These are phyloP conservation scores for Quercus dentata DNA, from an alignment of 306 rosid genomes.

Conservation along the genomic window DNA sequence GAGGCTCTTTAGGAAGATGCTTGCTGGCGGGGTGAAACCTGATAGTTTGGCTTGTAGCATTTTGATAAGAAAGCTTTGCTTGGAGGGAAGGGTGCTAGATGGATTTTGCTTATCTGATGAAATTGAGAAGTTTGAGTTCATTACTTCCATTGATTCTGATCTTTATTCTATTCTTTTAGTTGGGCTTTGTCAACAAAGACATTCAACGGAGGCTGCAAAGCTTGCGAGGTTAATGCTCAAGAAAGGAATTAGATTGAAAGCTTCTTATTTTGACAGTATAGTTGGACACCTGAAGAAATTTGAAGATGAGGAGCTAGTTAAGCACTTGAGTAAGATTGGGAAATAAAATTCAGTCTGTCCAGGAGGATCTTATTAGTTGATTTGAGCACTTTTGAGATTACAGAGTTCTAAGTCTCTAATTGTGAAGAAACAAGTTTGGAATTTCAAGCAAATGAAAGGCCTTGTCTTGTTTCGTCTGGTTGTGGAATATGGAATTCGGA, in stretches of 20 bases:
- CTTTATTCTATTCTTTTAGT: conserved; percentile 53
- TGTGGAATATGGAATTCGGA: background rate
- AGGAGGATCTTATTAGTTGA: background rate
- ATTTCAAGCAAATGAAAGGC: background rate
- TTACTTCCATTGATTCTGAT: conserved; percentile 57
- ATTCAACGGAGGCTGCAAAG: conserved; percentile 51
- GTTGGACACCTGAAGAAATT: conserved; percentile 37
- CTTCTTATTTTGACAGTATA: conserved; percentile 35
- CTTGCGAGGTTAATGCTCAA: conserved; percentile 61
- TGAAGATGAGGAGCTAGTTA: conserved; percentile 52
- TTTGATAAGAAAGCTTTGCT: conserved; percentile 57
- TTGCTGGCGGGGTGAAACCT: conserved; percentile 47
- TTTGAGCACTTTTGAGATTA: background rate
- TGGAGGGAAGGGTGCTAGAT: conserved; percentile 47
- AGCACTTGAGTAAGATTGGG: conserved; percentile 28
- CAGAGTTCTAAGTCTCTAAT: background rate
- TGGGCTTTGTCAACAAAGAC: conserved; percentile 56
- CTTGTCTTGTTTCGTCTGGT: background rate
- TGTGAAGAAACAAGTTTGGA: background rate
- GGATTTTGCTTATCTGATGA: conserved; percentile 61
- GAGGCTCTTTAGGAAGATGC: conserved; percentile 63
- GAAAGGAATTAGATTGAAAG: conserved; percentile 46
- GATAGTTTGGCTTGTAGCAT: conserved; percentile 60
- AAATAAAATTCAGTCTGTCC: background rate
- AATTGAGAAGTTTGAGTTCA: conserved; percentile 48